These are phyloP conservation scores for Periconia macrospinosa DNA, from an alignment of 2,329 filamentous ascomycete genomes.

Conservation along the genomic window DNA sequence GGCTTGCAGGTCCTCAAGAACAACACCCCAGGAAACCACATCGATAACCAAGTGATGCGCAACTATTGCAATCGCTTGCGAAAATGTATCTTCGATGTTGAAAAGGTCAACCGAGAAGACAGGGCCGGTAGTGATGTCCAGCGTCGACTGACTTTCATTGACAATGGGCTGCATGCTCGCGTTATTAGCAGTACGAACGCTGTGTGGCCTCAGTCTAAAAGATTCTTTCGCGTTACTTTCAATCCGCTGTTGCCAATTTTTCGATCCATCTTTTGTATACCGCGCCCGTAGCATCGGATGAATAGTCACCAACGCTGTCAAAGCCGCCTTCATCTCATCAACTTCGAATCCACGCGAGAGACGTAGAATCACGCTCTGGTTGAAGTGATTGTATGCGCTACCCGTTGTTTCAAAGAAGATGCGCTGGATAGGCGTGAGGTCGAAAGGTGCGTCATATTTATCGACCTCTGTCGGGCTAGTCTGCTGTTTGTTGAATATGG, in stretches of 20 bases:
- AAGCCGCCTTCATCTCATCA: conserved; percentile 27
- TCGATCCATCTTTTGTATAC: conserved; percentile 30
- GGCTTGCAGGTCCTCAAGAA: conserved; percentile 42
- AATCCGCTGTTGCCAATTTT: conserved; percentile 38
- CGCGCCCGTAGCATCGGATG: conserved; percentile 47
- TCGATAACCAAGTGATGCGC: conserved; percentile 42
- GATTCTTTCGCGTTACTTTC: conserved; percentile 23
- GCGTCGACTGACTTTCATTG: conserved; percentile 31
- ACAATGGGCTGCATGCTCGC: conserved; percentile 23
- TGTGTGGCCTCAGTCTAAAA: conserved; percentile 29
- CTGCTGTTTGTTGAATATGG: conserved; percentile 9
- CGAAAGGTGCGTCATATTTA: conserved; percentile 29
- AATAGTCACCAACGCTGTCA: conserved; percentile 33
- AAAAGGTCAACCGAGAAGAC: conserved; percentile 49
- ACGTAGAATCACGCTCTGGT: conserved; percentile 34
- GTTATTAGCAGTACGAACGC: conserved; percentile 11
- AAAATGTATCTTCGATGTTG: conserved; percentile 34
- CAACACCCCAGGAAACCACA: conserved; percentile 44
- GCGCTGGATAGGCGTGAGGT: conserved; percentile 33
- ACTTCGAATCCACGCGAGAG: conserved; percentile 25
- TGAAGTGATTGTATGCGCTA: conserved; percentile 32
- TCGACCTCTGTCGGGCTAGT: conserved; percentile 4
- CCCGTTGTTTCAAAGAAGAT: conserved; percentile 33
- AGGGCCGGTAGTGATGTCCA: conserved; percentile 40
- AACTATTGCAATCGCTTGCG: conserved; percentile 39